A percentile compares a stretch with the other conserved stretches of the same genome.
Conservation (phyloP, 768 basidiomycete genomes). For the Omphalotus guepiniiformis region DNA sequence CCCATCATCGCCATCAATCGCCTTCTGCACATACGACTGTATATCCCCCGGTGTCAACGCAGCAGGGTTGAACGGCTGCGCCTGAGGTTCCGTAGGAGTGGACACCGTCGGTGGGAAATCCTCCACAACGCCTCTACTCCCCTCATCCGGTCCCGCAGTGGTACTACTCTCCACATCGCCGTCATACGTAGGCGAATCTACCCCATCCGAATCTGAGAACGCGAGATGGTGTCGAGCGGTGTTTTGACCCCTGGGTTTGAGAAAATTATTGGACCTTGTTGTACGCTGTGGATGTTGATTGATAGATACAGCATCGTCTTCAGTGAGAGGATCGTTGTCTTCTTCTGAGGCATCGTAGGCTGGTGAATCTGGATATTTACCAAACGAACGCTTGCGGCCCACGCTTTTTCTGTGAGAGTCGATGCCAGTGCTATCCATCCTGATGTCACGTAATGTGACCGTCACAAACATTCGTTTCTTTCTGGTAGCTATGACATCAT, state of each 20-base stretch:
- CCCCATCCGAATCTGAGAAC: constrained; percentile 66
- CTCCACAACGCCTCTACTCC: neutral
- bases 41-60: constrained; percentile 73
- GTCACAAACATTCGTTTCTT: too few relatives aligned
- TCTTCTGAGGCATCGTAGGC: constrained; percentile 85
- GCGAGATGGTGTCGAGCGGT: constrained; percentile 49
- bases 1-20: constrained; percentile 53
- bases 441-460: too few relatives aligned
- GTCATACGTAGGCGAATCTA: constrained; percentile 87
- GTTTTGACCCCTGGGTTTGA: constrained; percentile 18
- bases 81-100: constrained; percentile 36
- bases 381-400: constrained; percentile 65
- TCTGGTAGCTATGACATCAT: too few relatives aligned
- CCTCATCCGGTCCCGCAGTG: constrained; percentile 46
- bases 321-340: constrained; percentile 83
- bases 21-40: constrained; percentile 67
- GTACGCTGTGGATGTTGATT: constrained; percentile 38
- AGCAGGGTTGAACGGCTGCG: constrained; percentile 55
- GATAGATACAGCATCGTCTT: constrained; percentile 55
- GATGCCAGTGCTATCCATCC: neutral
- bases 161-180: constrained; percentile 83
- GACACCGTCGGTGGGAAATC: constrained; percentile 12
- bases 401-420: constrained; percentile 35
- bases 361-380: constrained; percentile 69
- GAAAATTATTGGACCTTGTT: constrained; percentile 24